phyloP scores from a whole-genome alignment of 2,329 filamentous ascomycete species.

The Incumbomyces delicatus region DNA sequence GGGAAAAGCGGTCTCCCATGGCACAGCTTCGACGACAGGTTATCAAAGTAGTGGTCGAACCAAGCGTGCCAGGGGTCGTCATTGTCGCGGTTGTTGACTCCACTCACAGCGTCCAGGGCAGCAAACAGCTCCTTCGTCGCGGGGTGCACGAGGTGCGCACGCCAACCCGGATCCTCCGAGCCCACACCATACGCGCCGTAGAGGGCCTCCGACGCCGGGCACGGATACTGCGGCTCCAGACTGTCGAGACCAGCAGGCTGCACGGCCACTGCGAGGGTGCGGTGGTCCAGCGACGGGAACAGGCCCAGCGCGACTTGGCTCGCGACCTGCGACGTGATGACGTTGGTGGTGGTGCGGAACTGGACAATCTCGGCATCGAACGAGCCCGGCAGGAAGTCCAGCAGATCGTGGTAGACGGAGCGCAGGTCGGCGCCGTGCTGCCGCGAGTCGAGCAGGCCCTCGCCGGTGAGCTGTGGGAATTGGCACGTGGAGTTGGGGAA shows the following conservation, averaged over 20 bases:
- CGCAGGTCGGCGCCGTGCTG: slow-evolving; percentile 69
- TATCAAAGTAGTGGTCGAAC: slow-evolving; percentile 79
- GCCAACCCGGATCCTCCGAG: slow-evolving; percentile 47
- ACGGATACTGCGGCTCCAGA: slow-evolving; percentile 64
- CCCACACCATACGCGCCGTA: slow-evolving; percentile 38
- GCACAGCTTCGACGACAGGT: slow-evolving; percentile 68
- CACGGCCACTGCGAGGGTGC: slow-evolving; percentile 32
- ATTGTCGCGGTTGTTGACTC: slow-evolving; percentile 44
- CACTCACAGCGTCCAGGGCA: slow-evolving; percentile 58
- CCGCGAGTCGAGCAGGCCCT: slow-evolving; percentile 63
- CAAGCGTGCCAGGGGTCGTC: slow-evolving; percentile 49
- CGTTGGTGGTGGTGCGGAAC: slow-evolving; percentile 71
- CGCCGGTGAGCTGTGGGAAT: slow-evolving; percentile 69
- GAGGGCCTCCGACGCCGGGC: slow-evolving; percentile 41
- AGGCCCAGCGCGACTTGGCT: slow-evolving; percentile 65
- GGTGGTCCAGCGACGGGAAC: slow-evolving; percentile 37
- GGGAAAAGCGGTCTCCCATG: slow-evolving; percentile 62
- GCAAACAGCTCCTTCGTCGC: slow-evolving; percentile 44
- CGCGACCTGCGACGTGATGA: slow-evolving; percentile 72
- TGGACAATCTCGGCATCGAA: slow-evolving; percentile 39
- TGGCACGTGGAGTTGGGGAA: slow-evolving; percentile 62
- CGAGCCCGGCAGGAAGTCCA: slow-evolving; percentile 54
- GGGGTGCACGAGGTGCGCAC: slow-evolving; percentile 47
- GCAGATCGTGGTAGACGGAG: slow-evolving; percentile 61
- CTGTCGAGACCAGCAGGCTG: slow-evolving; percentile 52